Conservation (phyloP, 768 basidiomycete species). For the Gautieria morchelliformis region DNA sequence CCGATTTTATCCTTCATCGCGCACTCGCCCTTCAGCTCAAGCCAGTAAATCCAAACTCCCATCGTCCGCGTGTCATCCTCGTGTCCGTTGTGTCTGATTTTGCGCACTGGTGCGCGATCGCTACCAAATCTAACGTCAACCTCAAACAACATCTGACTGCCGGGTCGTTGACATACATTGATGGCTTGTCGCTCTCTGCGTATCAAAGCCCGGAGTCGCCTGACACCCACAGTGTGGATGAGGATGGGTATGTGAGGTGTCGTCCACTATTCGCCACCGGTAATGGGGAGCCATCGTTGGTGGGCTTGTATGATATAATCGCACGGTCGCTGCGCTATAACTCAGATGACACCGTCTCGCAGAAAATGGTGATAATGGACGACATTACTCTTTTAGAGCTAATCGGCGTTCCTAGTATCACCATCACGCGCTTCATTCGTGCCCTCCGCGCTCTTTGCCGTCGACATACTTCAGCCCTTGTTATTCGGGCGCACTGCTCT, state of each 20-base stretch:
- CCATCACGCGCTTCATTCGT: slow-evolving; percentile 48
- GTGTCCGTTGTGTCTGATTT: slow-evolving; percentile 50
- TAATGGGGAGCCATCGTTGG: neutral
- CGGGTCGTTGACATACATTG: slow-evolving; percentile 43
- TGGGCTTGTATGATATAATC: neutral
- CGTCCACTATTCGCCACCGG: neutral
- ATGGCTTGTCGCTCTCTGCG: slow-evolving; percentile 30
- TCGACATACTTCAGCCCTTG: slow-evolving; percentile 43
- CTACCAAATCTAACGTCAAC: slow-evolving; percentile 40
- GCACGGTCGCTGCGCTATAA: neutral
- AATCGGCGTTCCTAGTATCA: slow-evolving; percentile 48
- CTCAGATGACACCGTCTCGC: neutral
- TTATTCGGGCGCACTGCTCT: slow-evolving; percentile 50
- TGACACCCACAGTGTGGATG: neutral
- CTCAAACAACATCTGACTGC: slow-evolving; percentile 23
- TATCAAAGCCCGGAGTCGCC: neutral
- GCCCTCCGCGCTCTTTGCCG: slow-evolving; percentile 47
- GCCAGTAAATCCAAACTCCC: slow-evolving; percentile 19
- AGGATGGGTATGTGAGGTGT: slow-evolving; percentile 4
- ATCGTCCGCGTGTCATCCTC: slow-evolving; percentile 31
- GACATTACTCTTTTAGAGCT: slow-evolving; percentile 61
- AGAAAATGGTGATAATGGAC: slow-evolving; percentile 54
- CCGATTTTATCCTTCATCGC: slow-evolving; percentile 62
- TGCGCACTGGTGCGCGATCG: slow-evolving; percentile 52
- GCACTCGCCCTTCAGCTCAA: slow-evolving; percentile 46